These are phyloP conservation scores for Penicillium thymicola DNA, from an alignment of 2,329 filamentous ascomycete genomes.

Conservation along the genomic window DNA sequence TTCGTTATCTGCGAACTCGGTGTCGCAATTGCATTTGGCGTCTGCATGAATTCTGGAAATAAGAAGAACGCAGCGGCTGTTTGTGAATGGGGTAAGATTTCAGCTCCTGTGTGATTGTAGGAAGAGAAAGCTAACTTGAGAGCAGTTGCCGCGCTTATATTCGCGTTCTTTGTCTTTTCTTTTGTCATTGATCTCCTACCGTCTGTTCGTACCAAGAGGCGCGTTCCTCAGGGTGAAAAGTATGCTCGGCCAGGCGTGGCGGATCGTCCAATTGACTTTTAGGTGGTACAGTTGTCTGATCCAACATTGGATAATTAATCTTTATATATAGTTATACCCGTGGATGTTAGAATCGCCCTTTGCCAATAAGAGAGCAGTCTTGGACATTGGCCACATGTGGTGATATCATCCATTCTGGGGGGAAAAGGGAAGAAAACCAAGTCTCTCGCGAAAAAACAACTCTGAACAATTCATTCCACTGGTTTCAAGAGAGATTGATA, in stretches of 20 bases:
- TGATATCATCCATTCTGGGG: conserved; percentile 2
- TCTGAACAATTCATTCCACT: neutral
- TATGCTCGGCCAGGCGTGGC: conserved; percentile 1
- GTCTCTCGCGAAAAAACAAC: neutral
- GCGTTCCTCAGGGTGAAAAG: conserved; percentile 9
- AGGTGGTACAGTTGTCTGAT: neutral
- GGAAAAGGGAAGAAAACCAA: neutral
- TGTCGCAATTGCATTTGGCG: conserved; percentile 7
- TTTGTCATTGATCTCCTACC: conserved; percentile 9
- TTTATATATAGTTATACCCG: neutral
- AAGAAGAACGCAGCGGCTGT: conserved; percentile 5
- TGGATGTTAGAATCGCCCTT: neutral
- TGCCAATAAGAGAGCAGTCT: neutral
- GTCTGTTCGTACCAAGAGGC: conserved; percentile 7
- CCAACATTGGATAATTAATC: neutral
- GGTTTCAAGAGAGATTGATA: neutral
- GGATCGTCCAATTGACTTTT: neutral
- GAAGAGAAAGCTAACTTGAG: neutral
- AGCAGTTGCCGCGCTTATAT: conserved; percentile 7
- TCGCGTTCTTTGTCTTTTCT: conserved; percentile 10
- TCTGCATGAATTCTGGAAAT: neutral
- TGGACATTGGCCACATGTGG: conserved; percentile 2
- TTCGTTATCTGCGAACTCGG: conserved; percentile 7
- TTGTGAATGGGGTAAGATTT: conserved; percentile 8
- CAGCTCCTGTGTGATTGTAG: neutral